Conservation (phyloP, 805 yeast species). For the Metschnikowia lunata region DNA sequence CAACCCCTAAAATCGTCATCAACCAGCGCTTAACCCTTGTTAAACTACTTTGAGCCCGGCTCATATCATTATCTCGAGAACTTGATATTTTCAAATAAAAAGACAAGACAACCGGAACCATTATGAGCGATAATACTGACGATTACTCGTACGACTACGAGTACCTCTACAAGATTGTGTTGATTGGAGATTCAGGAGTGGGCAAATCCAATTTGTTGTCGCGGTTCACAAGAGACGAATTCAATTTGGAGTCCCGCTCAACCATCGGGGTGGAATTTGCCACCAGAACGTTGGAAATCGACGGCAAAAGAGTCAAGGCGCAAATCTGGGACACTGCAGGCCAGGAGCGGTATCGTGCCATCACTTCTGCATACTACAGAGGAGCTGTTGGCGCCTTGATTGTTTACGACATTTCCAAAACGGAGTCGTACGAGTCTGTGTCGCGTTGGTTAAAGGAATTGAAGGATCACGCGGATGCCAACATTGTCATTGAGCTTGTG, state of each 20-base stretch:
- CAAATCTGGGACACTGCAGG: constrained; percentile 99
- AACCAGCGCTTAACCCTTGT: too few species aligned
- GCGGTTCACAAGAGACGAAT: constrained; percentile 92
- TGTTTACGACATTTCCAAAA: constrained; percentile 91
- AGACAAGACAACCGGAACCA: background rate
- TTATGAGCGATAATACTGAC: constrained; percentile 35
- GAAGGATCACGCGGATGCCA: constrained; percentile 88
- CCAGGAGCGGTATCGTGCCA: constrained; percentile 96
- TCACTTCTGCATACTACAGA: constrained; percentile 93
- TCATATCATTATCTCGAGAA: too few species aligned
- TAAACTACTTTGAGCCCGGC: background rate
- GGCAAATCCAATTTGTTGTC: constrained; percentile 93
- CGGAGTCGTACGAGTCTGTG: constrained; percentile 80
- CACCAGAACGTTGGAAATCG: constrained; percentile 86
- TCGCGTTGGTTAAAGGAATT: constrained; percentile 88
- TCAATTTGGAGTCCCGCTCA: constrained; percentile 87
- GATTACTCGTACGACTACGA: constrained; percentile 69
- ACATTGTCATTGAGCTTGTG: constrained; percentile 89
- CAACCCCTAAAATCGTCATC: too few species aligned
- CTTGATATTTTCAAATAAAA: background rate
- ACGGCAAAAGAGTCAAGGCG: constrained; percentile 79
- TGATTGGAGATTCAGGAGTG: constrained; percentile 96
- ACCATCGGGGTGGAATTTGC: constrained; percentile 99
- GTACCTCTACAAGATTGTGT: constrained; percentile 84
- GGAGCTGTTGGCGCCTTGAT: constrained; percentile 98